Evolutionary conservation across 768 basidiomycete genomes (phyloP).

Genomic region (Suillus alpinus): DNA sequence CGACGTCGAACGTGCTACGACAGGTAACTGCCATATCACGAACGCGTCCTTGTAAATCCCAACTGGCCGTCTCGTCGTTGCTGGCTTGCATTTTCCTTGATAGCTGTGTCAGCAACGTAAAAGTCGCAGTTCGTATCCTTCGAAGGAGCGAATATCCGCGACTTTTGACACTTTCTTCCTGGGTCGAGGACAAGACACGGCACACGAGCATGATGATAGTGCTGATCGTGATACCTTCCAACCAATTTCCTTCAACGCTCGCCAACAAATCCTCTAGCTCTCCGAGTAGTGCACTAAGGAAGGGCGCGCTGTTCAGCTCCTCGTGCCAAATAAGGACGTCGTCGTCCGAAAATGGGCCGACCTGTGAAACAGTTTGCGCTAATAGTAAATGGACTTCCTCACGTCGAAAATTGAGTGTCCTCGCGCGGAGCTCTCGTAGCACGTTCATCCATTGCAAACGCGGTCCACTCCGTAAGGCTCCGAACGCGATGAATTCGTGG

Average conservation of each 20-base stretch:
- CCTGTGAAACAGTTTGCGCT: slow-evolving; percentile 43
- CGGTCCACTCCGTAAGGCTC: slow-evolving; percentile 42
- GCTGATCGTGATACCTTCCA: slow-evolving; percentile 29
- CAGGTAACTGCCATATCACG: slow-evolving; percentile 39
- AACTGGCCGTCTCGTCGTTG: slow-evolving; percentile 6
- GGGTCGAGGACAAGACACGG: slow-evolving; percentile 36
- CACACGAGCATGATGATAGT: slow-evolving; percentile 33
- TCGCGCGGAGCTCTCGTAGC: slow-evolving; percentile 39
- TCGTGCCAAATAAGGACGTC: slow-evolving; percentile 38
- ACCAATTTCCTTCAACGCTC: slow-evolving; percentile 42
- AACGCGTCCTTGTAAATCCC: slow-evolving; percentile 21
- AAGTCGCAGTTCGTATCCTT: slow-evolving; percentile 27
- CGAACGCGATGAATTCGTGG: slow-evolving; percentile 47
- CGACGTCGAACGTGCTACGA: slow-evolving; percentile 31
- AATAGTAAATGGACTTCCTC: slow-evolving; percentile 42
- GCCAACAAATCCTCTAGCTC: slow-evolving; percentile 35
- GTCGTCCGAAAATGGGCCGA: slow-evolving; percentile 27
- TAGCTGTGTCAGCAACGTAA: slow-evolving; percentile 37
- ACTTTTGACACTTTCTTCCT: slow-evolving; percentile 10
- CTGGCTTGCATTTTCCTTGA: slow-evolving; percentile 16
- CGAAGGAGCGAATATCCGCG: slow-evolving; percentile 28
- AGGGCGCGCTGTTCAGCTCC: slow-evolving; percentile 34
- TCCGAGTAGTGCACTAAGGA: slow-evolving; percentile 33
- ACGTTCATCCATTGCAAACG: slow-evolving; percentile 53
- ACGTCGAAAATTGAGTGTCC: slow-evolving; percentile 36